Evolutionary conservation across 2,329 filamentous ascomycete genomes (phyloP), one percentile per base, ranked within the genome.

Genomic region (Clonostachys rhizophaga): DNA sequence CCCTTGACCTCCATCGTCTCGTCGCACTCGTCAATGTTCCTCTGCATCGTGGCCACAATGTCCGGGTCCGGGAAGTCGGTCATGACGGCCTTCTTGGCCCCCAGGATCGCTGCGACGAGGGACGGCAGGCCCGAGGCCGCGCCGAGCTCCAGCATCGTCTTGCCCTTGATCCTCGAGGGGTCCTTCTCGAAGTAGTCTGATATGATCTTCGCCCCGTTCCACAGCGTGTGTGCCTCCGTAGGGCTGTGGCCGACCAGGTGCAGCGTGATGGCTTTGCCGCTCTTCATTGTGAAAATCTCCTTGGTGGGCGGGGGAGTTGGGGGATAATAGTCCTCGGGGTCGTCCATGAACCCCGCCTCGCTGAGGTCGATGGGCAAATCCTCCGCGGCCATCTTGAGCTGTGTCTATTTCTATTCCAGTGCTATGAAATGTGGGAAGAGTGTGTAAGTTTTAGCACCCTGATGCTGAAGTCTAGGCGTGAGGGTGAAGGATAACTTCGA

Each of bases 31-130:
- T 76, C 62, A 50, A 95, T 84, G 63, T 96, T 96, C 64, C 81
- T 79, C 55, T 78, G 78, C 66, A 96, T 83, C 58, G 89, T 95
- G 17, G 78, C 74, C 20, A 97, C 76, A n/a, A 97, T 74, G 18
- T 95, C 89, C 39, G 77, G 74, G 64, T 96, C 91, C 1, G 90
- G 89, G 62, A 90, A 96, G 65, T 97, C 91, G 8, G 91, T 95
- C 55, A 92, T 84, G 10, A 96, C 86, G 3, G 87, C 81, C 45
- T 72, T 79, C 44, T 65, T 66, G 4, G 91, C 91, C 13, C 87
- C 89, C 37, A 86, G 76, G 34, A 87, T 72, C 1, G 86, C 86
- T 55, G 85, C 86, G 34, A 94, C 82, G 11, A 96, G 79, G 60
- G 86, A 87, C 1, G 91, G 90, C 36, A 96, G 76, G 0, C 91